Evolutionary conservation across 2,329 filamentous ascomycete species (phyloP).

Genomic region (Calcarisporium arbuscula): DNA sequence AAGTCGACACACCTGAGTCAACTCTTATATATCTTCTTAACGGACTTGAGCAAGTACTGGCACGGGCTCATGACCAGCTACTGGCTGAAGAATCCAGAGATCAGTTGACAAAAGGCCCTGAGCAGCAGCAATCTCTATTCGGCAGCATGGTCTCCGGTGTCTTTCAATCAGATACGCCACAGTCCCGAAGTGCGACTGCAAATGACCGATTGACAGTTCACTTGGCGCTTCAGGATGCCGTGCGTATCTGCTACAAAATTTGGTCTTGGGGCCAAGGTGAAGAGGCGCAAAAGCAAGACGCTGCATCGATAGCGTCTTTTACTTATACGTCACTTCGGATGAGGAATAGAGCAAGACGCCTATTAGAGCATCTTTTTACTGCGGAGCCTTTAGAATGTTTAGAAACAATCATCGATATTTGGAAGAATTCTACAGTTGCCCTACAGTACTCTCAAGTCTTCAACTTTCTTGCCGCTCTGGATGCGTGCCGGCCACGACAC

Average conservation of each 20-base stretch:
- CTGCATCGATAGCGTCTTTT: conserved; percentile 71
- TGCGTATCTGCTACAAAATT: conserved; percentile 84
- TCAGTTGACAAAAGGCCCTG: conserved; percentile 67
- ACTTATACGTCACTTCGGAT: conserved; percentile 85
- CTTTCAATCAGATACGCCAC: conserved; percentile 70
- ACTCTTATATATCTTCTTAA: conserved; percentile 83
- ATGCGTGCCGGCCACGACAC: conserved; percentile 84
- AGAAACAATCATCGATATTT: conserved; percentile 83
- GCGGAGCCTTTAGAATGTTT: conserved; percentile 90
- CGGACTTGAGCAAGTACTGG: conserved; percentile 84
- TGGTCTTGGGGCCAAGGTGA: conserved; percentile 83
- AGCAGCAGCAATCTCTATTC: conserved; percentile 82
- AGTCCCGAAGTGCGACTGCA: conserved; percentile 76
- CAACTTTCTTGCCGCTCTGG: conserved; percentile 81
- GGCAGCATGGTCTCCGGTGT: conserved; percentile 92
- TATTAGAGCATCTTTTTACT: conserved; percentile 87
- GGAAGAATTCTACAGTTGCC: conserved; percentile 52
- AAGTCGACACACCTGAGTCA: conserved; percentile 50
- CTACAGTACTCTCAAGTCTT: conserved; percentile 60
- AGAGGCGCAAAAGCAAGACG: conserved; percentile 54
- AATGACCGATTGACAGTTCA: conserved; percentile 91
- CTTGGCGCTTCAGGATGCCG: conserved; percentile 93
- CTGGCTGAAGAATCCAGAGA: conserved; percentile 67
- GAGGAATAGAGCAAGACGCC: conserved; percentile 78
- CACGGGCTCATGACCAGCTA: conserved; percentile 77